A percentile compares a stretch with the other conserved stretches of the same genome.
Evolutionary conservation across 1,284 basidiomycete genomes (phyloP).

Genomic region (Cutaneotrichosporon daszewskae): DNA sequence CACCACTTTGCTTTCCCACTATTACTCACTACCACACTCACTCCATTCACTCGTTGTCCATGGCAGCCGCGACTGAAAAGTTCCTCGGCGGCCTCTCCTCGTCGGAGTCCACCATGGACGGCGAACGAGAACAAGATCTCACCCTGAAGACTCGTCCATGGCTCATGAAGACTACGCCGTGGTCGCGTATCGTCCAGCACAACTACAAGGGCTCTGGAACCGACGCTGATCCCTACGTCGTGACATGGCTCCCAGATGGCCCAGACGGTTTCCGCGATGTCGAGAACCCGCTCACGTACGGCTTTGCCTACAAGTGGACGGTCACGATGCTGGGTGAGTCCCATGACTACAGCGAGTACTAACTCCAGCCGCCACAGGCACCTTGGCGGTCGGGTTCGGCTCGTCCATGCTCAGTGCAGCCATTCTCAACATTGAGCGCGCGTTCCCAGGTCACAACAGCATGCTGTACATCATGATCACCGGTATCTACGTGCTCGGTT

Average conservation of each 20-base stretch:
- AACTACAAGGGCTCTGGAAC: slow-evolving; percentile 45
- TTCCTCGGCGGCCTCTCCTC: no score
- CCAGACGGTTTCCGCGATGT: slow-evolving; percentile 13
- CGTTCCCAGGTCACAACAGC: slow-evolving; percentile 21
- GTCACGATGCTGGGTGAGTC: slow-evolving; percentile 18
- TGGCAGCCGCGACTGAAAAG: no score
- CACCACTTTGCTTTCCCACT: no score
- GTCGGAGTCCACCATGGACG: no score
- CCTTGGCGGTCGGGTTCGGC: slow-evolving; percentile 22
- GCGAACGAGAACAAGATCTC: not conserved
- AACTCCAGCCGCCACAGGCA: slow-evolving; percentile 16
- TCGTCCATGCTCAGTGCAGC: slow-evolving; percentile 27
- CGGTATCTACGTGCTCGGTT: slow-evolving; percentile 17
- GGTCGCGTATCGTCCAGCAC: slow-evolving; percentile 37
- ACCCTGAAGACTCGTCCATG: slow-evolving; percentile 20
- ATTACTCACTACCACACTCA: no score
- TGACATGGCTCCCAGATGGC: slow-evolving; percentile 32
- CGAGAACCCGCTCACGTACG: slow-evolving; percentile 33
- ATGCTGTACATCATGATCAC: slow-evolving; percentile 27
- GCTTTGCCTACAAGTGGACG: slow-evolving; percentile 31
- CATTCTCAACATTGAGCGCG: slow-evolving; percentile 16
- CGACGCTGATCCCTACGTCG: slow-evolving; percentile 43
- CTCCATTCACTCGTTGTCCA: no score
- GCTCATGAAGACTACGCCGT: slow-evolving; percentile 39
- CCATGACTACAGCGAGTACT: not conserved